Evolutionary conservation across 805 yeast species (phyloP).

Genomic region (Dipodascus geniculatus): DNA sequence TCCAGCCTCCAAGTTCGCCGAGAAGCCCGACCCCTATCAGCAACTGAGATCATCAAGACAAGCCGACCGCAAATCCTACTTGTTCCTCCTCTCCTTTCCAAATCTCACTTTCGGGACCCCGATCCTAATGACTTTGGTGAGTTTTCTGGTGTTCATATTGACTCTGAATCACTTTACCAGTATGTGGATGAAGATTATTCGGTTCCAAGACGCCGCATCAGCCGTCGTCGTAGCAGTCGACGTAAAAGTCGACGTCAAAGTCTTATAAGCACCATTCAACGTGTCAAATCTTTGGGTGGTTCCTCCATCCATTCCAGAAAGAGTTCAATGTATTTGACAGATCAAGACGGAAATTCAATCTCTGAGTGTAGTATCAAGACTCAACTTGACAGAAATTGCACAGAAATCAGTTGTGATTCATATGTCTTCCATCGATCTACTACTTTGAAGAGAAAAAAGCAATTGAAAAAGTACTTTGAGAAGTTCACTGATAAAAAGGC

Average conservation of each 20-base stretch:
- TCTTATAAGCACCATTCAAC: background rate
- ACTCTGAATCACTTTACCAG: background rate
- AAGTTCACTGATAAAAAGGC: background rate
- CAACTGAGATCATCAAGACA: background rate
- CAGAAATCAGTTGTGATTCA: background rate
- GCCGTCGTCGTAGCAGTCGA: no score
- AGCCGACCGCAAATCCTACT: background rate
- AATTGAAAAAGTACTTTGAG: background rate
- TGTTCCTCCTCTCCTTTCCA: background rate
- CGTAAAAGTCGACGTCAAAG: no score
- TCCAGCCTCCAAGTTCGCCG: no score
- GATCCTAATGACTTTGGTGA: background rate
- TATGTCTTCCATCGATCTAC: conserved; percentile 2
- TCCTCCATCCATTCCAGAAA: background rate
- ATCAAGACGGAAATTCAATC: background rate
- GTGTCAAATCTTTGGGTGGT: background rate
- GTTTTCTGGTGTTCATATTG: background rate
- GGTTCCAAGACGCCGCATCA: no score
- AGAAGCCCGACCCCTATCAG: no score
- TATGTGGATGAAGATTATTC: no score
- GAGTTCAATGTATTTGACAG: background rate
- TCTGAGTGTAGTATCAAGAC: background rate
- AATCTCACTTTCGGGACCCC: background rate
- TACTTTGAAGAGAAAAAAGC: background rate
- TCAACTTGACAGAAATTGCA: background rate